Base-by-base conservation (phyloP, 306 rosid species). In the Rosa lucieae region DNA sequence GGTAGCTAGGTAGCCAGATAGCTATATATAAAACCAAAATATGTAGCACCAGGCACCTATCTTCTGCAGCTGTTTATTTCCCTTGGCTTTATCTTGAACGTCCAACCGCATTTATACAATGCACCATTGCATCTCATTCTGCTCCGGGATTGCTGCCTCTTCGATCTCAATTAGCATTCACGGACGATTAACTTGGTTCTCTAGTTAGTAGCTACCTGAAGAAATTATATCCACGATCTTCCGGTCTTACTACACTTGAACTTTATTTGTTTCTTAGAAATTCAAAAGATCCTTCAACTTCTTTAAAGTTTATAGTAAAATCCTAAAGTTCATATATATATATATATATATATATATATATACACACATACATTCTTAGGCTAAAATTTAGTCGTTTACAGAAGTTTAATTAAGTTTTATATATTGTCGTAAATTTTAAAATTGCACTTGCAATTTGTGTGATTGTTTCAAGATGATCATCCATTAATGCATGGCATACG, bases 141-240 rank as follows among this genome's bases (percentile, higher is more conserved):
- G 9, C 55, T 11, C 56, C 17, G 80, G 80, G 80, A 77, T 66
- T 66, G 59, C 70, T 26, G 70, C 52, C 3, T 26, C 11, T n/a
- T 75, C 78, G 0, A 35, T 67, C 72, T 37, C 70, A 37, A 8
- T 59, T 58, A 17, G 17, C 44, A 58, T 42, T 42, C 42, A 37
- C 43, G 39, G 49, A 51, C 10, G 65, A 11, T 21, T 5, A 20
- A 20, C 7, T 58, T 18, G 21, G 52, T 21, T 47, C 77, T 32
- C 37, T 32, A 32, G 37, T 32, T 32, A 32, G 37, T 32, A 32
- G 37, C 37, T 32, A 32, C 37, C 2, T 32, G 37, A 32, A 70
- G 42, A 47, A 48, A 48, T 12, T 13, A 48, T 48, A 20, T 18
- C 18, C 61, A 20, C 6, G 26, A 44, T 44, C 47, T 44, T 44